A percentile compares a stretch with the other conserved stretches of the same genome.
Conservation (phyloP, 352 stramenopile species). For the Pythium phragmiticola region DNA sequence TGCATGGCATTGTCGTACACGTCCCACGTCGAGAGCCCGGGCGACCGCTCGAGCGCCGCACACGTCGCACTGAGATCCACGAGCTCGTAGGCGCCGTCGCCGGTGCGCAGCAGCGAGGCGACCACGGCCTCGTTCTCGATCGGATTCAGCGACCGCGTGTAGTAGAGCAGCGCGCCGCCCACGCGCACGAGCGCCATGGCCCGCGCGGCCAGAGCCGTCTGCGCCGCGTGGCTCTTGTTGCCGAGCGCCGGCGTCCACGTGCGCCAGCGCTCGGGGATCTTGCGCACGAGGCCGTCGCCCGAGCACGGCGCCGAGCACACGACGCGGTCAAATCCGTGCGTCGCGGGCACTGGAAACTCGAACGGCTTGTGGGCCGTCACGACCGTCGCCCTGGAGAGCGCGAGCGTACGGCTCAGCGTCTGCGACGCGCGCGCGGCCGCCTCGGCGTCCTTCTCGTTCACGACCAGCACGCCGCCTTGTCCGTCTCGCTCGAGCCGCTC, state of each 20-base stretch:
- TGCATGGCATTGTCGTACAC: slow-evolving; percentile 53
- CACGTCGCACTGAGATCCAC: slow-evolving; percentile 44
- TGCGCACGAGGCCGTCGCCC: slow-evolving; percentile 75
- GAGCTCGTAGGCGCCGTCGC: slow-evolving; percentile 59
- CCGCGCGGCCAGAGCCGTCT: slow-evolving; percentile 81
- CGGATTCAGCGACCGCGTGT: slow-evolving; percentile 77
- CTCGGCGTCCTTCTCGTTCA: slow-evolving; percentile 72
- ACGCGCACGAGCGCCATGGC: slow-evolving; percentile 47
- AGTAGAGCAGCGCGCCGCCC: slow-evolving; percentile 66
- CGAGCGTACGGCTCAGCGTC: slow-evolving; percentile 55
- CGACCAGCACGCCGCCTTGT: slow-evolving; percentile 46
- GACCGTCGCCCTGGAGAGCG: slow-evolving; percentile 44
- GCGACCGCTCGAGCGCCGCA: slow-evolving; percentile 37
- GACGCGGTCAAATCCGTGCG: slow-evolving; percentile 63
- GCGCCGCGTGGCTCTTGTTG: slow-evolving; percentile 52
- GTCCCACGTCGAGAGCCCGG: slow-evolving; percentile 51
- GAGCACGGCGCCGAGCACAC: slow-evolving; percentile 78
- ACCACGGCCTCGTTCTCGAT: slow-evolving; percentile 86
- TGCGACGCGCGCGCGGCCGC: slow-evolving; percentile 45
- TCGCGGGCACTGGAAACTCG: slow-evolving; percentile 52
- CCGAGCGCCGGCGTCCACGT: slow-evolving; percentile 59
- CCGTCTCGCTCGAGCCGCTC: slow-evolving; percentile 25
- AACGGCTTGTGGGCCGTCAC: slow-evolving; percentile 74
- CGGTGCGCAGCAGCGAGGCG: slow-evolving; percentile 59
- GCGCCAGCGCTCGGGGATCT: slow-evolving; percentile 78